A percentile compares a stretch with the other conserved stretches of the same genome.
These are phyloP conservation scores for Diaporthe australafricana DNA, from an alignment of 2,329 filamentous ascomycete species.

Conservation along the genomic window DNA sequence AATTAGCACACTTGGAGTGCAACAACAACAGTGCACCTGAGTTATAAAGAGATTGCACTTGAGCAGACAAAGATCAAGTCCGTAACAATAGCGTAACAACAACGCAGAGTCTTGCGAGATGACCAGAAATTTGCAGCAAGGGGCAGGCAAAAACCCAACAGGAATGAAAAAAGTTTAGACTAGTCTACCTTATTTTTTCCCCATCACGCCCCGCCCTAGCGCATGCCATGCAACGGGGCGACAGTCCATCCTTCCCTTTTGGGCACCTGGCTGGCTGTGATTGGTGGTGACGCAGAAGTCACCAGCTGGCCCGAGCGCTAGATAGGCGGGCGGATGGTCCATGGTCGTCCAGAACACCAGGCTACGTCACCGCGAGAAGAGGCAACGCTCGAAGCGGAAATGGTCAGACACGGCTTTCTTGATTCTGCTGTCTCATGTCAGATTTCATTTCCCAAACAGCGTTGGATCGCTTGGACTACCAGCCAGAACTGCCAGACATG, in stretches of 20 bases:
- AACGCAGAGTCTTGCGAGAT: background rate
- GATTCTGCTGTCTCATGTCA: slow-evolving; percentile 21
- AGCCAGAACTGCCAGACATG: background rate
- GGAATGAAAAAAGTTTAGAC: no score
- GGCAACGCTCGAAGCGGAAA: slow-evolving; percentile 7
- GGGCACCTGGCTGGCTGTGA: slow-evolving; percentile 7
- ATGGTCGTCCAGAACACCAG: background rate
- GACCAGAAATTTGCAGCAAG: no score
- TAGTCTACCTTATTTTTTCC: background rate
- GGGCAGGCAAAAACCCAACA: no score
- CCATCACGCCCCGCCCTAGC: background rate
- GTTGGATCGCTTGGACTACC: background rate
- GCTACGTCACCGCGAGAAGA: slow-evolving; percentile 14
- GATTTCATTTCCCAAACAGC: slow-evolving; percentile 23
- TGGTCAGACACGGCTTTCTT: slow-evolving; percentile 14
- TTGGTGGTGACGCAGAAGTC: slow-evolving; percentile 5
- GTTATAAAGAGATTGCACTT: background rate
- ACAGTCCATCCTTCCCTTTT: slow-evolving; percentile 8
- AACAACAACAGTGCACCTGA: no score
- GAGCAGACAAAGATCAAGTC: background rate
- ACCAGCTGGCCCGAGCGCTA: slow-evolving; percentile 1
- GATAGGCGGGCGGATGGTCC: background rate
- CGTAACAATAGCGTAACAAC: no score
- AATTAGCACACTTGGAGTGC: no score
- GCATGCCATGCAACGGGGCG: background rate